Base-by-base conservation (phyloP, 306 rosid genomes). In the Heteromeles arbutifolia region DNA sequence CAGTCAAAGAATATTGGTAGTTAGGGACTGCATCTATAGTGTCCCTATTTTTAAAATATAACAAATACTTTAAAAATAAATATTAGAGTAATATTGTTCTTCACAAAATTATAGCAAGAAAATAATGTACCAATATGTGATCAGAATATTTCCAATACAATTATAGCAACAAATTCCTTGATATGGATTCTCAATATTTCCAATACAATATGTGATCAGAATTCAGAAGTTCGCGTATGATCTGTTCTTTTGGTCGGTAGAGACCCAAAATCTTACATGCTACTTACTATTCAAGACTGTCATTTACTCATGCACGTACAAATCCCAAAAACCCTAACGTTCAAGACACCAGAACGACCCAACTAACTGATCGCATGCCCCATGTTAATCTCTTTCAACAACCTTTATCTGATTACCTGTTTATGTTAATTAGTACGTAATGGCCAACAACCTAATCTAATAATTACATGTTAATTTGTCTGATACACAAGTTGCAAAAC, bases 401-500 rank as follows among this genome's bases (percentile, higher is more conserved):
- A 48, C 28, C 64, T 58, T 24, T 22, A 58, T 58, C 17, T 14
- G 8, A 28, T 61, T 1, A 26, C n/a, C 17, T 61, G 34, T 25
- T 61, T 0, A 26, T 61, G 37, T 61, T 15, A 13, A 14, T 14
- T 48, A 15, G 21, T 48, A 15, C 21, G 21, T 48, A 1, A 18
- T 61, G 37, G 37, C 37, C 37, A 61, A 61, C 37, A 48, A 48
- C 54, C 54, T 17, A 15, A 48, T 48, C 54, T 48, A 48, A 48
- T 48, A 1, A 48, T 18, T 18, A 10, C 44, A 34, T 4, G 19
- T 5, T 48, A 48, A 73, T 65, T 71, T 56, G 74, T 63, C 65
- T 64, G 68, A 68, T 48, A 64, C 82, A 78, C 84, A 78, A 66
- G 78, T 82, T 65, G 73, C 78, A 72, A 14, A 74, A 67, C 59